Percentiles rank a stretch among this genome's conserved stretches.
Evolutionary conservation across 768 basidiomycete species (phyloP).

Genomic region (Lactarius tabidus): DNA sequence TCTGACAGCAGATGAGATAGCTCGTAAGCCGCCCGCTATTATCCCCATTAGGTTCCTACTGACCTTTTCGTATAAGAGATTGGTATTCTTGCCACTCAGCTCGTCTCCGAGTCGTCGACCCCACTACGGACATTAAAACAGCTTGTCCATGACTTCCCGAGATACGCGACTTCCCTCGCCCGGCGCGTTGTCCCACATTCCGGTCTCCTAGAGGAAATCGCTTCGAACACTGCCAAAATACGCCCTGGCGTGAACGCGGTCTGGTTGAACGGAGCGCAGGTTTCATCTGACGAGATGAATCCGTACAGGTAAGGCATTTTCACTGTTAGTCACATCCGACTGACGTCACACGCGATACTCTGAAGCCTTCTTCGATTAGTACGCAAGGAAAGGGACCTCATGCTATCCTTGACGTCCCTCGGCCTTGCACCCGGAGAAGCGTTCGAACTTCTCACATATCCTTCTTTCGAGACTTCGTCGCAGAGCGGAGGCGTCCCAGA

Average conservation of each 20-base stretch:
- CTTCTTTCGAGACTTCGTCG: conserved; percentile 49
- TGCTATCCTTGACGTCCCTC: conserved; percentile 54
- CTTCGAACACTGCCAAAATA: conserved; percentile 50
- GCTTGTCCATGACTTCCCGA: conserved; percentile 86
- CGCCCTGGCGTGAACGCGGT: conserved; percentile 52
- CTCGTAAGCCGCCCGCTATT: conserved; percentile 17
- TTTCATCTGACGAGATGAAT: conserved; percentile 62
- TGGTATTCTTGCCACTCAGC: conserved; percentile 68
- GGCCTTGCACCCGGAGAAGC: conserved; percentile 64
- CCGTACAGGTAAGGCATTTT: conserved; percentile 51
- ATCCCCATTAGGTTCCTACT: conserved; percentile 31
- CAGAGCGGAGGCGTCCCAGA: conserved; percentile 50
- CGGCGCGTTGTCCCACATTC: conserved; percentile 58
- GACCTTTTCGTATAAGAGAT: conserved; percentile 42
- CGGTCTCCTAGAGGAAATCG: conserved; percentile 51
- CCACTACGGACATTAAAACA: conserved; percentile 56
- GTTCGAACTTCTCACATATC: conserved; percentile 68
- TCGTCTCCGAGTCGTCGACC: conserved; percentile 57
- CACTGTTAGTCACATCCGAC: background rate
- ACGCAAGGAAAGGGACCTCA: conserved; percentile 62
- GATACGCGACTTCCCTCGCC: conserved; percentile 72
- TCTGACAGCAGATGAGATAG: conserved; percentile 50
- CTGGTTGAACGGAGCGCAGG: conserved; percentile 76
- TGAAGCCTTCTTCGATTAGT: conserved; percentile 64
- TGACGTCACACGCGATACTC: background rate